A percentile compares a stretch with the other conserved stretches of the same genome.
phyloP scores from a whole-genome alignment of 768 basidiomycete species.

The Lepiota venenata region DNA sequence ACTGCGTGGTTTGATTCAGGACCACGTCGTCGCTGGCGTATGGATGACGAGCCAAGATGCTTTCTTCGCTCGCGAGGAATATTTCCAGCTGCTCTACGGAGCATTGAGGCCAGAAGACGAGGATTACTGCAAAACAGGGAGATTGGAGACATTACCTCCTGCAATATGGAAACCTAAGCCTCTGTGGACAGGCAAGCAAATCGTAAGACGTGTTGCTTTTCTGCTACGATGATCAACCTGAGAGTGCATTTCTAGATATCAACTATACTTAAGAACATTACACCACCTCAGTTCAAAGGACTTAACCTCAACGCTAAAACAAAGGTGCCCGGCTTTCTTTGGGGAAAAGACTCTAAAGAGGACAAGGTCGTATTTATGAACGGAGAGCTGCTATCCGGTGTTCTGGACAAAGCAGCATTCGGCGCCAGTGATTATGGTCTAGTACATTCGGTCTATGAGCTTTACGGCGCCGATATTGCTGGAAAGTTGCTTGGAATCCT shows the following conservation, averaged over 20 bases:
- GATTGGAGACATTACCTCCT: constrained; percentile 82
- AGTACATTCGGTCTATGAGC: constrained; percentile 94
- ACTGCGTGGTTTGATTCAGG: constrained; percentile 95
- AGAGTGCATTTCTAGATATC: constrained; percentile 66
- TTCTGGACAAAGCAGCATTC: constrained; percentile 96
- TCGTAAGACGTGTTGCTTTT: constrained; percentile 50
- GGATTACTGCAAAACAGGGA: constrained; percentile 52
- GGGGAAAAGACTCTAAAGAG: constrained; percentile 80
- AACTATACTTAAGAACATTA: constrained; percentile 90
- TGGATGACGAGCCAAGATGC: constrained; percentile 98
- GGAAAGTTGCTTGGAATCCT: constrained; percentile 91
- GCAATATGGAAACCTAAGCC: constrained; percentile 89
- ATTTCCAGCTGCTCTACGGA: constrained; percentile 94
- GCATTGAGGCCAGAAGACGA: constrained; percentile 83
- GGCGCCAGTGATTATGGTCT: constrained; percentile 95
- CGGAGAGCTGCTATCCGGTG: constrained; percentile 90
- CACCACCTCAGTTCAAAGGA: constrained; percentile 73
- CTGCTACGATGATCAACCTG: not conserved
- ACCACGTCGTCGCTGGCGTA: constrained; percentile 98
- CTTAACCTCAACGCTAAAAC: constrained; percentile 83
- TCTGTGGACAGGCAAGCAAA: constrained; percentile 97
- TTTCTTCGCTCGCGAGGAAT: constrained; percentile 94
- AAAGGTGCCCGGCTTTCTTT: constrained; percentile 85
- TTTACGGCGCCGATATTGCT: constrained; percentile 88
- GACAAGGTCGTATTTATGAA: constrained; percentile 88